These are phyloP conservation scores for Fomitopsis serialis DNA, from an alignment of 768 basidiomycete genomes.

Conservation along the genomic window DNA sequence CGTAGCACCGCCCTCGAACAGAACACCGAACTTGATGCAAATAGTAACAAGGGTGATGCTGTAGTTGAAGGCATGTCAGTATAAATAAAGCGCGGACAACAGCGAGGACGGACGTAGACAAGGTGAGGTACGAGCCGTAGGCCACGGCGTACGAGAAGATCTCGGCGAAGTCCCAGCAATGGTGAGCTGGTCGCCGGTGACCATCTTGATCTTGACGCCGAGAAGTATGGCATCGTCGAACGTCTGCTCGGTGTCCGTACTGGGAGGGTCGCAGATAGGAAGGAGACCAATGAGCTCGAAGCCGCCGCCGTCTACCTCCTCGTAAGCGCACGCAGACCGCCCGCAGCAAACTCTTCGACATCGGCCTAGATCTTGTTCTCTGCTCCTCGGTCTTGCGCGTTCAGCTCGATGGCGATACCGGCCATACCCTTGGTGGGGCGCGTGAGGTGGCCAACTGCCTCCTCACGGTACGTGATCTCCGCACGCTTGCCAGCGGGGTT, in stretches of 20 bases:
- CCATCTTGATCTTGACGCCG: slow-evolving; percentile 99
- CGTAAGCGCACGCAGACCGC: slow-evolving; percentile 96
- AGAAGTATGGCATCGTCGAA: slow-evolving; percentile 95
- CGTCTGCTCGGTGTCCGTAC: slow-evolving; percentile 98
- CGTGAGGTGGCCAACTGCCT: slow-evolving; percentile 90
- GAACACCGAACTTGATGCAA: slow-evolving; percentile 80
- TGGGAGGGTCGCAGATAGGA: slow-evolving; percentile 98
- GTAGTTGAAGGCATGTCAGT: slow-evolving; percentile 62
- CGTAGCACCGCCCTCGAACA: slow-evolving; percentile 30
- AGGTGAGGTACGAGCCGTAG: slow-evolving; percentile 94
- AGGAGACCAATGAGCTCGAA: slow-evolving; percentile 97
- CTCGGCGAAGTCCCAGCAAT: slow-evolving; percentile 96
- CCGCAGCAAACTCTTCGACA: slow-evolving; percentile 91
- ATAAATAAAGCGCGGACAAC: slow-evolving; percentile 30
- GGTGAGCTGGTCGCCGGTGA: slow-evolving; percentile 98
- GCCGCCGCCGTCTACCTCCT: slow-evolving; percentile 88
- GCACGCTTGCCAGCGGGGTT: slow-evolving; percentile 99
- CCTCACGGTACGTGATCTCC: slow-evolving; percentile 95
- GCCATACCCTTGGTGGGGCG: slow-evolving; percentile 99
- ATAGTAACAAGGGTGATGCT: slow-evolving; percentile 77
- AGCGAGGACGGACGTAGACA: slow-evolving; percentile 76
- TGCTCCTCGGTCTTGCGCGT: slow-evolving; percentile 91
- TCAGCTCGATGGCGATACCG: slow-evolving; percentile 95
- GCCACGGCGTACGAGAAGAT: slow-evolving; percentile 95
- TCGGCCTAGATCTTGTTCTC: slow-evolving; percentile 87